These are phyloP conservation scores for Jackrogersella minutella DNA, from an alignment of 495 filamentous ascomycete genomes.

Conservation along the genomic window DNA sequence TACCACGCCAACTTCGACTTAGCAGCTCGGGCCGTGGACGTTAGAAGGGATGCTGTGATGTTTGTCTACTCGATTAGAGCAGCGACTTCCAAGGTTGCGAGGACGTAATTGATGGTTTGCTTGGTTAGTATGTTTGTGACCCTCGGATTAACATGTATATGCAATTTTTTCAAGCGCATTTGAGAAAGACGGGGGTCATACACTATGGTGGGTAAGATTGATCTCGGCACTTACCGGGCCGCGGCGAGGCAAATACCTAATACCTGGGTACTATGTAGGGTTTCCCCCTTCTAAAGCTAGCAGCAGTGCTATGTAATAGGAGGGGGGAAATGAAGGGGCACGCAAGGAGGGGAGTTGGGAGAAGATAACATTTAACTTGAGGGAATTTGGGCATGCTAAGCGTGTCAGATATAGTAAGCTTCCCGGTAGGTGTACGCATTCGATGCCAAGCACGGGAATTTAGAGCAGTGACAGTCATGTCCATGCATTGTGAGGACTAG, in stretches of 20 bases:
- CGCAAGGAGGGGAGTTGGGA: constrained; percentile 5
- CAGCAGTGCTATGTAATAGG: not conserved
- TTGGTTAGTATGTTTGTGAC: constrained; percentile 1
- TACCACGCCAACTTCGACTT: constrained; percentile 1
- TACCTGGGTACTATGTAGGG: not conserved
- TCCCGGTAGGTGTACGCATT: constrained; percentile 21
- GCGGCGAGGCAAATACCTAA: constrained; percentile 7
- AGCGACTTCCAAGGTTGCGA: too few species aligned
- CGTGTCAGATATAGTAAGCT: constrained; percentile 41
- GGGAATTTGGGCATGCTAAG: constrained; percentile 35
- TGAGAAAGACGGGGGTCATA: not conserved
- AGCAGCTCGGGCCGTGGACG: not conserved
- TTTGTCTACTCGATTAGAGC: constrained; percentile 2
- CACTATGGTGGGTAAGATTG: constrained; percentile 15
- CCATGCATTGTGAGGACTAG: constrained; percentile 17
- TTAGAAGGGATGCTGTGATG: constrained; percentile 10
- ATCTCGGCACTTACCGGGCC: constrained; percentile 34
- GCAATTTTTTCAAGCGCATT: constrained; percentile 5
- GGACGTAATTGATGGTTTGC: constrained; percentile 13
- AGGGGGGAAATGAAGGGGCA: constrained; percentile 23
- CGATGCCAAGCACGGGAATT: constrained; percentile 32
- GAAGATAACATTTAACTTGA: constrained; percentile 23
- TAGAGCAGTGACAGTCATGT: constrained; percentile 15
- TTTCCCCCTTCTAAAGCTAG: constrained; percentile 18
- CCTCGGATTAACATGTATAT: not conserved